Evolutionary conservation across 805 yeast genomes (phyloP).

Genomic region (Candida sakaeoensis): DNA sequence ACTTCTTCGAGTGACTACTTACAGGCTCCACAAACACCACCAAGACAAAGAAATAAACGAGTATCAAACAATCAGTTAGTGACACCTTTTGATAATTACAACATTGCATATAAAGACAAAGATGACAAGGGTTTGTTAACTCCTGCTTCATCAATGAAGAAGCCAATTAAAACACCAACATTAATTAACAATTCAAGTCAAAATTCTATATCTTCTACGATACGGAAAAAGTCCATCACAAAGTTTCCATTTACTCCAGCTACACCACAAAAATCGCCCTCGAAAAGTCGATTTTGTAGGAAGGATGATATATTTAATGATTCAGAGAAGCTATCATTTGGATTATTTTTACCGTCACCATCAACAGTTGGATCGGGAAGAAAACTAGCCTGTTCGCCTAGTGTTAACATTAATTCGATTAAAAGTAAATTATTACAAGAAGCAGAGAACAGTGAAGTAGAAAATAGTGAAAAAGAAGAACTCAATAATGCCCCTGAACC

Average conservation of each 20-base stretch:
- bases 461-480: neutral
- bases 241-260: conserved; percentile 5
- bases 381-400: conserved; percentile 11
- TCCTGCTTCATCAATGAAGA: conserved; percentile 6
- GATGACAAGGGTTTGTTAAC: conserved; percentile 7
- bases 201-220: neutral
- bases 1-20: neutral
- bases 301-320: conserved; percentile 16
- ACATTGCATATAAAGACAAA: neutral
- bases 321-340: conserved; percentile 17
- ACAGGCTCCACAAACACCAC: conserved; percentile 14
- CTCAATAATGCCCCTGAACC: conserved; percentile 11
- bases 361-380: conserved; percentile 38
- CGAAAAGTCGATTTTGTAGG: conserved; percentile 16
- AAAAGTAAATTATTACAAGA: conserved; percentile 19
- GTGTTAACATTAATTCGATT: conserved; percentile 19
- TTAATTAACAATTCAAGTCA: neutral
- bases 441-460: neutral
- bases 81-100: conserved; percentile 1
- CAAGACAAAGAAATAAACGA: conserved; percentile 9
- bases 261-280: conserved; percentile 31
- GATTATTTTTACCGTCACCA: conserved; percentile 33
- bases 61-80: neutral
- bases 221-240: conserved; percentile 2
- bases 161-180: conserved; percentile 5